Evolutionary conservation across 805 yeast species (phyloP), one percentile per base, ranked within the genome.

Genomic region (Ogataea angusta): DNA sequence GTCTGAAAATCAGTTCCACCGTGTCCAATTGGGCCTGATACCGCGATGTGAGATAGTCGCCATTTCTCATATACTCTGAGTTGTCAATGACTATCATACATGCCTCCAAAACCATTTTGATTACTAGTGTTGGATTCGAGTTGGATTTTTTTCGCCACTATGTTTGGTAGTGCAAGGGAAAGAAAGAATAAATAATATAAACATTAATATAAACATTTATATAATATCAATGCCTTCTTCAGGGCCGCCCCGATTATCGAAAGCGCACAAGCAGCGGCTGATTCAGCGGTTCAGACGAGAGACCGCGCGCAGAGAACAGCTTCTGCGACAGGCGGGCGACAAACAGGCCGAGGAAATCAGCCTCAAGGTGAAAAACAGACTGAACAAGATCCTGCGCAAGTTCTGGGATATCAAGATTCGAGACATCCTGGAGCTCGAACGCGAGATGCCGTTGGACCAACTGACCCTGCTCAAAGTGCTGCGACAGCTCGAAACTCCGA

Each of bases 41-140:
- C 56, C 99, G 75, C 12, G 90, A 82, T 13, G 95, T 80, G 26
- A 85, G 75, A 57, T 82, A 93, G 63, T 93, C 99, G 23, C 98
- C 99, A 61, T 93, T 93, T 57, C 99, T 76, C 78, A 90, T 85
- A 64, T 75, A 91, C 68, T 93, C 99, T 38, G 96, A 88, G 72
- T 89, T 91, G 71, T 93, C 99, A 59, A 93, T 76, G 57, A 89
- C 87, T 48, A 93, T 77, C 85, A 93, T 90, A 12, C 96, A 85
- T 48, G 98, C 98, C 68, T 93, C 99, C 56, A 90, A 76, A 49
- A 84, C 96, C 97, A 89, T 89, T 40, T 58, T 72, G 38, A 18
- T 17, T 10, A 14, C 27, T 12, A 13, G 19, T 19, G 22, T 18
- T n/a, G 35, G 27, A 34, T 29, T 34, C 16, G 27, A 9, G 8